phyloP scores from a whole-genome alignment of 805 yeast genomes.

The Candida lessepsii region DNA sequence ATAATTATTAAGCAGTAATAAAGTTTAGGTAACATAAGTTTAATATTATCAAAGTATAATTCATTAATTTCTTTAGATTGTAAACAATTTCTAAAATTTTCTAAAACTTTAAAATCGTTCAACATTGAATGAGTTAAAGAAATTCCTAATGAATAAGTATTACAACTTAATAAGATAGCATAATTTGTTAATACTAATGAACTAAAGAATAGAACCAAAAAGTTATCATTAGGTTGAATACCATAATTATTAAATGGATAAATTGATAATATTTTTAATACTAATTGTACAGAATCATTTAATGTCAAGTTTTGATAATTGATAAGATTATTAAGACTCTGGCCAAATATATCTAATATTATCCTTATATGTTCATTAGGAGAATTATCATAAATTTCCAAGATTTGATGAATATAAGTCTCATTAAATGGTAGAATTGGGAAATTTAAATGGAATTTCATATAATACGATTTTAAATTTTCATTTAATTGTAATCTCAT shows the following conservation, averaged over 20 bases:
- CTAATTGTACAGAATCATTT: conserved; percentile 31
- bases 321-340: conserved; percentile 38
- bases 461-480: conserved; percentile 42
- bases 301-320: conserved; percentile 33
- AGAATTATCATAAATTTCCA: conserved; percentile 19
- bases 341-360: conserved; percentile 42
- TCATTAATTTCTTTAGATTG: conserved; percentile 17
- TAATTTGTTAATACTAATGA: conserved; percentile 47
- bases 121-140: conserved; percentile 51
- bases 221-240: conserved; percentile 24
- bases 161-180: conserved; percentile 57
- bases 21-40: conserved; percentile 40
- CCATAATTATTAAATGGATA: conserved; percentile 33
- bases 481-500: not conserved
- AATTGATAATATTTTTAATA: conserved; percentile 33
- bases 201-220: conserved; percentile 27
- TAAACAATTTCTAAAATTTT: conserved; percentile 40
- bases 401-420: conserved; percentile 17
- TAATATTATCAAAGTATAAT: conserved; percentile 23
- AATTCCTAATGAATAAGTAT: conserved; percentile 56
- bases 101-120: conserved; percentile 55
- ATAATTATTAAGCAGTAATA: conserved; percentile 46
- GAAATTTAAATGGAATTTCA: conserved; percentile 41
- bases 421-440: conserved; percentile 45
- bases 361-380: conserved; percentile 25